Evolutionary conservation across 208 protist species (phyloP), one percentile per base, ranked within the genome.

Genomic region (Novymonas esmeraldas): DNA sequence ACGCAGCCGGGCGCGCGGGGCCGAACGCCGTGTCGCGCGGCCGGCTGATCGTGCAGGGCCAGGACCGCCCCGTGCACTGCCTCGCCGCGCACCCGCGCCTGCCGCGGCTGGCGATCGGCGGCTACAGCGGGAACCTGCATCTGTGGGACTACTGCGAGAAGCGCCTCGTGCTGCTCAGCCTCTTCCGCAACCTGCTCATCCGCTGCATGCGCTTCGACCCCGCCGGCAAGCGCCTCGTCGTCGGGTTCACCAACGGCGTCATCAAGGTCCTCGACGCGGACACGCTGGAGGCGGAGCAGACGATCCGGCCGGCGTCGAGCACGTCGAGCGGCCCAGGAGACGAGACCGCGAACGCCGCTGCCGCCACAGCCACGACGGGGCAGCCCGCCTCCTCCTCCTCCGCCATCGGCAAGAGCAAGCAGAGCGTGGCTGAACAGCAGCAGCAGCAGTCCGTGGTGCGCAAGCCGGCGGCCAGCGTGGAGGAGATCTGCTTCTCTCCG

Each of bases 211-310:
- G 79, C n/a, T 98, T 95, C 71, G 91, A 97, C 76, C 92, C 88
- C 28, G 83, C 76, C 11, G 90, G 88, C 20, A 54, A 70, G 31
- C 95, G 84, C 56, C 78, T 98, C 26, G 91, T 84, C 14, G 76
- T 97, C 59, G 95, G 94, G 38, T 98, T 95, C 73, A 95, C 90
- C n/a, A 96, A 92, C 68, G 95, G 96, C 16, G 55, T 85, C 24
- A 64, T 98, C n/a, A 98, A 98, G 64, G 71, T 98, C 28, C 85
- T 98, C 45, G 78, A 90, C 55, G 92, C 78, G 24, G 83, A 86
- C 20, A 87, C 81, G 48, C 71, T 97, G 20, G 86, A 97, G 69
- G 92, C 97, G 62, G 39, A 80, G 33, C 83, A 94, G 57, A 82
- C 82, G 22, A 95, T 98, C 67, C 46, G 65, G 3, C 71, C 71